phyloP scores from a whole-genome alignment of 176 grass and related monocot species.

The Phyllostachys edulis region DNA sequence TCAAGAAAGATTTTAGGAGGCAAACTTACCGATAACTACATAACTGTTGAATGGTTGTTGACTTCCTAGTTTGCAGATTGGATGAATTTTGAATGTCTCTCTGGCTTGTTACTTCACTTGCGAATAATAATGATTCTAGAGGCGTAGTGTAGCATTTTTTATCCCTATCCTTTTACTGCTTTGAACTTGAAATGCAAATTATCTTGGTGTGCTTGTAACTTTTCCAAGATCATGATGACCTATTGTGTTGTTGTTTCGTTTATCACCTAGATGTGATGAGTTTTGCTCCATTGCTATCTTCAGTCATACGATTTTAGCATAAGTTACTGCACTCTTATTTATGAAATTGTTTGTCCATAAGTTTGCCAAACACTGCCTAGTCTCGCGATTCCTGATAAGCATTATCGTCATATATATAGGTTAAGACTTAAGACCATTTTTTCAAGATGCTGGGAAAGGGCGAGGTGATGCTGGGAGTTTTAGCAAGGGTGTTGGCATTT shows the following conservation, averaged over 20 bases:
- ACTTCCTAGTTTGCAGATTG: neutral
- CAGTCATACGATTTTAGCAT: neutral
- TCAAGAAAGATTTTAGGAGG: no score
- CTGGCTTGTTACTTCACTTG: neutral
- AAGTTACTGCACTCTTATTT: neutral
- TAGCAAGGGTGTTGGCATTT: no score
- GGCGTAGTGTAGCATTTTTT: neutral
- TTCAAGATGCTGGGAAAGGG: no score
- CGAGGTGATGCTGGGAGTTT: no score
- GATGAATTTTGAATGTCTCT: neutral
- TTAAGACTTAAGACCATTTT: no score
- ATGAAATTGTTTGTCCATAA: neutral
- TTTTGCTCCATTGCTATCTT: neutral
- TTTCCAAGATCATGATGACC: neutral
- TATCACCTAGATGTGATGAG: neutral
- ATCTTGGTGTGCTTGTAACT: neutral
- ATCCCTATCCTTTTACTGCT: neutral
- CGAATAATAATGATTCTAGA: neutral
- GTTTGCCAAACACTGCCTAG: no score
- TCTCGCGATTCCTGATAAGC: no score
- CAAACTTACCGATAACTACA: no score
- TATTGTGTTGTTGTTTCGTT: neutral
- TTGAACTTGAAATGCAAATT: slow-evolving; percentile 4
- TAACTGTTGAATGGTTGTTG: no score
- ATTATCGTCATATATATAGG: no score